Base-by-base conservation (phyloP, 2,329 filamentous ascomycete genomes). In the Fusarium succisae region DNA sequence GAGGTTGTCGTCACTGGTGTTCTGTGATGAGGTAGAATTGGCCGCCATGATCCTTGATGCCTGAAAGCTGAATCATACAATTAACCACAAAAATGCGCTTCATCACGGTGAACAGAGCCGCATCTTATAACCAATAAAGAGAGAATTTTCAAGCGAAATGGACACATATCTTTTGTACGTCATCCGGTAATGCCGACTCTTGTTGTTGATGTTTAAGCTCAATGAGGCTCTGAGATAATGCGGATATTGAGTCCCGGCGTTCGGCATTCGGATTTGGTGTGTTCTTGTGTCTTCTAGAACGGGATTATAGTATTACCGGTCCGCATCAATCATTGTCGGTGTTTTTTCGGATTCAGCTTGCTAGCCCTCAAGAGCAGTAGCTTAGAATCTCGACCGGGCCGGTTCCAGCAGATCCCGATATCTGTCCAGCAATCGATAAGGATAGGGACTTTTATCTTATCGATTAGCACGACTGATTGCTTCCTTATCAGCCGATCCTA, bases 241-340 rank as follows among this genome's bases (percentile, higher is more conserved):
- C 35, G 35, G 32, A 41, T 30, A 41, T 30, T 41, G 24, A 30
- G 51, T 4, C 51, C 35, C 51, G 51, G 51, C 51, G 35, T 55
- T 55, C 51, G 51, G 51, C 28, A 18, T 55, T 55, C 51, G 51
- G 51, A 55, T 55, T 55, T 55, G 51, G 35, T 55, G 35, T 39
- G 20, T 55, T 41, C 35, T 6, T 55, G 35, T 22, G 26, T n/a
- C 51, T 55, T 55, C 51, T 55, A 55, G 35, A 55, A 55, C 20
- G 24, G 51, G 51, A 41, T 55, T 55, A 55, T 55, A 55, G 51
- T 55, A 55, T 28, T 30, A 14, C 51, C 51, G 51, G 51, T n/a
- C 51, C 51, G 35, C 6, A 11, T 10, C 6, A 4, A 14, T 22
- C 8, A 41, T 2, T 3, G 15, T 41, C 51, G 51, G 35, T 6